A percentile compares a stretch with the other conserved stretches of the same genome.
Evolutionary conservation across 2,329 filamentous ascomycete species (phyloP).

Genomic region (Monosporascus sp.): DNA sequence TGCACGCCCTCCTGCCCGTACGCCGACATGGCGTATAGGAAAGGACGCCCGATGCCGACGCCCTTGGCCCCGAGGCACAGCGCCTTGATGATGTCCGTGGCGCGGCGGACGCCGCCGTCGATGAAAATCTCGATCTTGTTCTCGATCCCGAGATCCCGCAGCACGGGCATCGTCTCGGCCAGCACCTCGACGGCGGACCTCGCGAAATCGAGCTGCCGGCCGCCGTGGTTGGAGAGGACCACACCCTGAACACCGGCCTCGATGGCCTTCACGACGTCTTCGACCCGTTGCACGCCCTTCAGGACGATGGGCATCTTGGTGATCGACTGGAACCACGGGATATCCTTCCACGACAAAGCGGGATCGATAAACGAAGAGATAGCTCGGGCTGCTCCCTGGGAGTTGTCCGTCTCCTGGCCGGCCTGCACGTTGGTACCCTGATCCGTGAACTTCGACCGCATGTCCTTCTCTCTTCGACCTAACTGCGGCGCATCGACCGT

Average conservation of each 20-base stretch:
- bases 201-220: slow-evolving; percentile 87
- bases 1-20: slow-evolving; percentile 87
- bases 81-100: slow-evolving; percentile 93
- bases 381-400: slow-evolving; percentile 87
- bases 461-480: slow-evolving; percentile 92
- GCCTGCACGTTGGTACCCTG: slow-evolving; percentile 76
- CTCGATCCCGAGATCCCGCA: slow-evolving; percentile 67
- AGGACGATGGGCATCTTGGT: slow-evolving; percentile 94
- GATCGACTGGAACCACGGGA: slow-evolving; percentile 85
- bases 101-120: slow-evolving; percentile 84
- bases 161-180: slow-evolving; percentile 85
- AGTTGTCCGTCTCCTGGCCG: slow-evolving; percentile 71
- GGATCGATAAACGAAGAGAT: slow-evolving; percentile 98
- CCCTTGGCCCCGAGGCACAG: slow-evolving; percentile 86
- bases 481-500: slow-evolving; percentile 97
- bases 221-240: slow-evolving; percentile 93
- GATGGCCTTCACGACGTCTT: slow-evolving; percentile 85
- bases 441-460: slow-evolving; percentile 88
- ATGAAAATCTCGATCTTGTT: slow-evolving; percentile 80
- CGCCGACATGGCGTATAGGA: slow-evolving; percentile 91
- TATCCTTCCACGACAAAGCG: slow-evolving; percentile 85
- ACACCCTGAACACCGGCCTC: slow-evolving; percentile 81
- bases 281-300: slow-evolving; percentile 93
- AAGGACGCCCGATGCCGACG: slow-evolving; percentile 90
- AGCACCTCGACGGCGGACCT: slow-evolving; percentile 85